Conservation (phyloP, 352 stramenopile genomes). For the Pythium guiyangense region DNA sequence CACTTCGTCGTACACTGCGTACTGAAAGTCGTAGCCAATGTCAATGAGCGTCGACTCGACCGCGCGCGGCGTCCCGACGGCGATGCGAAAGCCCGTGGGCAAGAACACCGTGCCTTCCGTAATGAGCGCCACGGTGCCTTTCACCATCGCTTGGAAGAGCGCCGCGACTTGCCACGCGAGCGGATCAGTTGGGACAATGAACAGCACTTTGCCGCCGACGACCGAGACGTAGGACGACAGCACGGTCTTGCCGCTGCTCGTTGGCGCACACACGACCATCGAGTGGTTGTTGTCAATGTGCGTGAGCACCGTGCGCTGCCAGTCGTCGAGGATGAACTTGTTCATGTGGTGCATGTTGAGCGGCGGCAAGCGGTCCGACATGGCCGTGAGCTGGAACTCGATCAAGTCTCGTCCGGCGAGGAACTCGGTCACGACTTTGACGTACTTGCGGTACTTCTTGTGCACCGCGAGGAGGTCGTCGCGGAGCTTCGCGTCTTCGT, state of each 20-base stretch:
- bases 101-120: constrained; percentile 90
- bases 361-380: constrained; percentile 79
- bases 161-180: constrained; percentile 98
- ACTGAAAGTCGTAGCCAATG: constrained; percentile 94
- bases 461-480: constrained; percentile 64
- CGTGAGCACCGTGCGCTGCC: constrained; percentile 94
- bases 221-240: constrained; percentile 83
- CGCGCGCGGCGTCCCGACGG: constrained; percentile 94
- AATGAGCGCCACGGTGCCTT: constrained; percentile 94
- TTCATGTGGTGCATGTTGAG: constrained; percentile 91
- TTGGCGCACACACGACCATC: constrained; percentile 97
- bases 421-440: constrained; percentile 71
- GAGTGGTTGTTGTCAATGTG: constrained; percentile 95
- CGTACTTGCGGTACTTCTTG: constrained; percentile 88
- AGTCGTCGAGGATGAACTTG: constrained; percentile 95
- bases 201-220: constrained; percentile 75
- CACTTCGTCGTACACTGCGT: constrained; percentile 98
- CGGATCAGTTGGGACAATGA: constrained; percentile 95
- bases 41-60: constrained; percentile 92
- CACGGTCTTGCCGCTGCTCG: constrained; percentile 96
- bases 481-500: constrained; percentile 68
- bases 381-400: constrained; percentile 84
- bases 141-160: constrained; percentile 97
- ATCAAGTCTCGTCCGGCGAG: constrained; percentile 67
- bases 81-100: constrained; percentile 83